Base-by-base conservation (phyloP, 2,329 filamentous ascomycete genomes). In the Claviceps digitariae region DNA sequence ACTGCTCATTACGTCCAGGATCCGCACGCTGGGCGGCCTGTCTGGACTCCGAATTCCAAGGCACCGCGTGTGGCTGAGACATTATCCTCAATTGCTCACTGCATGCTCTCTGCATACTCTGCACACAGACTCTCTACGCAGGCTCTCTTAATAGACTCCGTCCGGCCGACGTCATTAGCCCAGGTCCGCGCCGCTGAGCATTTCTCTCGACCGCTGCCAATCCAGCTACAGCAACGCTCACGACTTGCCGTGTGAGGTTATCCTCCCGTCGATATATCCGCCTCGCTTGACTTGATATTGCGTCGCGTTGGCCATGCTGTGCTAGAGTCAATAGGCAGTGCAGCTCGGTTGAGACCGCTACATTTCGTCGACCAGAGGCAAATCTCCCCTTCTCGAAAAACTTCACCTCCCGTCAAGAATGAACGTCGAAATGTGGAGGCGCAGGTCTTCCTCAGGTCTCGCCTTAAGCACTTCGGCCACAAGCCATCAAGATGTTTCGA, bases 341-440 rank as follows among this genome's bases (percentile, higher is more conserved):
- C n/a, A 41, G 38, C 40, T 45, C 29, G 23, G 20, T 50, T 41
- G 45, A 23, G 50, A 25, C 45, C 29, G 41, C 41, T 38, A 51
- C 40, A 51, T 23, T 31, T 25, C 20, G 10, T 40, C 10, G 38
- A 45, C 50, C 21, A 52, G 20, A 48, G 41, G 48, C 13, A 34
- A 43, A 31, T 15, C 31, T 10, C 4, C 25, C 23, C 29, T 36
- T 21, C 15, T 36, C 27, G 3, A 9, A 20, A 15, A 20, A n/a
- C 4, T 25, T 43, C 40, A 23, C 20, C 29, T 7, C 5, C 27
- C 29, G 23, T 52, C 21, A 8, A 57, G 40, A 41, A 69, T 67
- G 64, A 64, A 59, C 48, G 56, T 61, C 51, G 67, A 69, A 25
- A 64, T 62, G 50, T 68, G 66, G 65, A 69, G 63, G 59, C 63